Base-by-base conservation (phyloP, 805 yeast species). In the Pichia membranifaciens region DNA sequence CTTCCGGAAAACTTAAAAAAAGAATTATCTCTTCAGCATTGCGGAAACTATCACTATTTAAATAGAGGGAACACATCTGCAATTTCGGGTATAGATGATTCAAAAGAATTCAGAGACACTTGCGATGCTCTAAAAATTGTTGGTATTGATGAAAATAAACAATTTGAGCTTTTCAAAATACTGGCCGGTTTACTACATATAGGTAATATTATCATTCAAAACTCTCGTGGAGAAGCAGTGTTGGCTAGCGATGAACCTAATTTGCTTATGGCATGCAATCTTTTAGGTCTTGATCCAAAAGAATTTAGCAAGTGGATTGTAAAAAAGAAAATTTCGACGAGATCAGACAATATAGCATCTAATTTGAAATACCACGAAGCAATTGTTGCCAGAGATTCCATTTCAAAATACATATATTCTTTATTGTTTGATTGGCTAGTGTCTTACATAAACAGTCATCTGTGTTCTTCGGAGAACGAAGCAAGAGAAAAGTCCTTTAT, bases 371-470 rank as follows among this genome's bases (percentile, higher is more conserved):
- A 80, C 62, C 79, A 79, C 57, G 96, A 90, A 63, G 93, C 97
- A 9, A 57, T 79, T 21, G 96, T 90, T 21, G 90, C 96, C 10
- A 80, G 96, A 62, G 98, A 91, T 68, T 91, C 99, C 15, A 91
- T 91, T 43, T 87, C 98, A 41, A 91, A 93, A 65, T 89, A 84
- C 63, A 84, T 93, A 40, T 91, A 93, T 67, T 81, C 97, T 2
- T 84, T 95, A 2, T 68, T 93, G 49, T 91, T 91, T 58, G 97
- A 91, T 60, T 91, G 99, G 99, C 77, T 91, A 51, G 97, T 90
- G 20, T 82, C 76, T 41, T 82, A 81, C 54, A 87, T 89, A 53
- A 91, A 91, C 65, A 62, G 74, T 18, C 95, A 88, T 59, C 75
- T 91, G 57, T 86, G 93, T 59, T 80, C 90, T 2, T 81, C 83